Percentiles rank a stretch among this genome's conserved stretches.
phyloP scores from a whole-genome alignment of 805 yeast genomes.

The Grigorovia yakushimaensis region DNA sequence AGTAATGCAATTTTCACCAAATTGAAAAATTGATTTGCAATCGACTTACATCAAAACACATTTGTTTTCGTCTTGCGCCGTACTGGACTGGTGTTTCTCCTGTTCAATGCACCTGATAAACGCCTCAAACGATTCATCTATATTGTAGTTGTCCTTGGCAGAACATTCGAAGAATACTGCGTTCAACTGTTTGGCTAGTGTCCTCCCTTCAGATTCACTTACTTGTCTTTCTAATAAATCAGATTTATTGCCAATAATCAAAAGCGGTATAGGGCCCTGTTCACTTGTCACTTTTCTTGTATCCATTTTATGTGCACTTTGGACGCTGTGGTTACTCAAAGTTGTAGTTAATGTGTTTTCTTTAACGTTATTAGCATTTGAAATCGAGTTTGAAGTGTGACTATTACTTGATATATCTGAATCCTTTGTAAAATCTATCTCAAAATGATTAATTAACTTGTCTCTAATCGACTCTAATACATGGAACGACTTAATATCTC shows the following conservation, averaged over 20 bases:
- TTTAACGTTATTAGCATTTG: no score
- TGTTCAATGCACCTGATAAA: constrained; percentile 5
- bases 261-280: constrained; percentile 68
- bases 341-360: no score
- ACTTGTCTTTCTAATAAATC: constrained; percentile 10
- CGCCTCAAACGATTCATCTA: constrained; percentile 15
- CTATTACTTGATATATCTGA: no score
- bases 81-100: background rate
- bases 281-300: no score
- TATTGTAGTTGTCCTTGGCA: constrained; percentile 18
- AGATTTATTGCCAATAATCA: constrained; percentile 40
- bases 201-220: background rate
- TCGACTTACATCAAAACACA: background rate
- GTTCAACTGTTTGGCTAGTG: constrained; percentile 1
- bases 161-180: constrained; percentile 24
- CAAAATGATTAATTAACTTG: constrained; percentile 60
- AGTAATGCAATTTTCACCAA: no score
- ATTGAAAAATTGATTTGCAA: background rate
- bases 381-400: no score
- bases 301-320: no score
- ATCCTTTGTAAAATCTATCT: background rate
- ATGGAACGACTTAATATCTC: constrained; percentile 69
- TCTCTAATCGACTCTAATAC: constrained; percentile 69
- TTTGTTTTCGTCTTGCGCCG: background rate
- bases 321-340: no score